phyloP scores from a whole-genome alignment of 1,284 basidiomycete genomes.

The Rhodotorula sp. region DNA sequence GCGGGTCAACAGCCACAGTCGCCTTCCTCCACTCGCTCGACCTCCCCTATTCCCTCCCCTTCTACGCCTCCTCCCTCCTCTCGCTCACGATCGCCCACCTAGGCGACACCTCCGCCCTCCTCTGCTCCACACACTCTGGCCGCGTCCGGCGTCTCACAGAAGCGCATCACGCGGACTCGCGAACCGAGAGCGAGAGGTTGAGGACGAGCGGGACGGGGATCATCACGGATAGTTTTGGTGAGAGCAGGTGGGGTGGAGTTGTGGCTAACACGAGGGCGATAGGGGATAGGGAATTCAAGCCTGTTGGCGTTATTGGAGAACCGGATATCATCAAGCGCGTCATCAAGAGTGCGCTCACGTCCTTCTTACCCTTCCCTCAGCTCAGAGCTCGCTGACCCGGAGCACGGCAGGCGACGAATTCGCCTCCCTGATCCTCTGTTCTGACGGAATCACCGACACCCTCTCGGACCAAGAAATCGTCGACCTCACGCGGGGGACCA shows the following conservation, averaged over 20 bases:
- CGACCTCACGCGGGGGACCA: constrained; percentile 58
- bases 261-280: constrained; percentile 91
- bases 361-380: too few species aligned
- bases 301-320: constrained; percentile 87
- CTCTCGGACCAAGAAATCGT: constrained; percentile 92
- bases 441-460: constrained; percentile 83
- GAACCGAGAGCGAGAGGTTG: constrained; percentile 76
- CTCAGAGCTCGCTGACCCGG: too few species aligned
- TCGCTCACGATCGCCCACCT: constrained; percentile 72
- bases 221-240: constrained; percentile 92
- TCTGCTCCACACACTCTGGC: constrained; percentile 30
- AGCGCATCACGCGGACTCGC: constrained; percentile 86
- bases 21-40: constrained; percentile 80
- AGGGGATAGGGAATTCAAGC: constrained; percentile 87
- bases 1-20: constrained; percentile 85
- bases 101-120: constrained; percentile 77
- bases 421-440: constrained; percentile 44
- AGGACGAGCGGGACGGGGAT: constrained; percentile 79
- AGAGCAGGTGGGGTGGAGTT: constrained; percentile 86
- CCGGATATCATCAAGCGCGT: constrained; percentile 83
- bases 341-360: constrained; percentile 67
- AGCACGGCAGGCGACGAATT: constrained; percentile 34
- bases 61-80: constrained; percentile 47
- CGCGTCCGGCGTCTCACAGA: constrained; percentile 34
- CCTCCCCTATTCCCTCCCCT: constrained; percentile 54